Evolutionary conservation across 257 asterid species (phyloP).

Genomic region (Penstemon barbatus): DNA sequence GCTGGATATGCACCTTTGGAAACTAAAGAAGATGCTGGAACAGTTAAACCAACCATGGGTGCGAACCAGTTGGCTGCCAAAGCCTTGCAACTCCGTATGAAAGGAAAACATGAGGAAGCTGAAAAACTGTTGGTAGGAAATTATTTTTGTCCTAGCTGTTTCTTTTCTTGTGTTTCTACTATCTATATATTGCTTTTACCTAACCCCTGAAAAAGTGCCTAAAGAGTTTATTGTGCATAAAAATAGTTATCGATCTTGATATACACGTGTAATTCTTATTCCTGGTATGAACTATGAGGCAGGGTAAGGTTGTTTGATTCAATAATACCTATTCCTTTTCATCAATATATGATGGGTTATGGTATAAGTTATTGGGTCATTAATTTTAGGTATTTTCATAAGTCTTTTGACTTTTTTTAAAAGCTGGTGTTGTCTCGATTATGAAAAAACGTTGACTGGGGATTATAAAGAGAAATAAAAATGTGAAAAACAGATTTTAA

Average conservation of each 20-base stretch:
- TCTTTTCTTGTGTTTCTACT: background rate
- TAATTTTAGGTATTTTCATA: background rate
- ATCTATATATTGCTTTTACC: conserved; percentile 15
- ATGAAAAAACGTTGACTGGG: background rate
- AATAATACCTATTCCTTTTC: background rate
- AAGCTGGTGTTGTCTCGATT: background rate
- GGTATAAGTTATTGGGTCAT: background rate
- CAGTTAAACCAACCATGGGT: conserved; percentile 49
- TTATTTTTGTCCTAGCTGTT: conserved; percentile 6
- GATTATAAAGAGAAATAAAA: background rate
- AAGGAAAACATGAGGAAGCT: conserved; percentile 92
- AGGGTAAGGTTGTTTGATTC: background rate
- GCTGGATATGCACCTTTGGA: conserved; percentile 32
- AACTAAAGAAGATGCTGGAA: conserved; percentile 40
- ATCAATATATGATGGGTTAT: background rate
- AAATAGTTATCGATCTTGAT: conserved; percentile 16
- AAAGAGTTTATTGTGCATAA: background rate
- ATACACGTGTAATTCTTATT: background rate
- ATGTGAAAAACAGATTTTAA: no score
- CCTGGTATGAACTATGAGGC: conserved; percentile 1
- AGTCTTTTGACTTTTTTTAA: background rate
- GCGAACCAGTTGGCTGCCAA: conserved; percentile 97
- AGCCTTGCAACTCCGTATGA: conserved; percentile 90
- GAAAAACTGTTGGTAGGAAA: conserved; percentile 71
- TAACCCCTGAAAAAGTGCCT: background rate